These are phyloP conservation scores for Rhodosporidiobolus odoratus DNA, from an alignment of 768 basidiomycete genomes.

Conservation along the genomic window DNA sequence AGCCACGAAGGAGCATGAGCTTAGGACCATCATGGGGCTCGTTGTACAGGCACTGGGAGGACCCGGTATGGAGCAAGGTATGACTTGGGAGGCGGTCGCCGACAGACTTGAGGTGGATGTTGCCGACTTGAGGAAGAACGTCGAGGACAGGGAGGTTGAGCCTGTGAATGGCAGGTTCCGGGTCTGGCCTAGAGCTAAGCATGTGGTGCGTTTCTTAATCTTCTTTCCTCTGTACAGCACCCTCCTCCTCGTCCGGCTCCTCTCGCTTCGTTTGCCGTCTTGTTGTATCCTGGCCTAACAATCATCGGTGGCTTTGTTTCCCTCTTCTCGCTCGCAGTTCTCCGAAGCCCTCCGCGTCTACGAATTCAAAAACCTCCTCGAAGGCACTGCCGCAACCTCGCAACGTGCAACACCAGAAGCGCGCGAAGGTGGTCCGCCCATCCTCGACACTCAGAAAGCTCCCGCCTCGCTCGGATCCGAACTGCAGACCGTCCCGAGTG, in stretches of 20 bases:
- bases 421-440: background rate
- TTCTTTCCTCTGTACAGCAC: background rate
- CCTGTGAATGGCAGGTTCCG: slow-evolving; percentile 56
- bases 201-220: slow-evolving; percentile 51
- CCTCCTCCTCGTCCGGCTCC: background rate
- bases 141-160: slow-evolving; percentile 52
- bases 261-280: too few species aligned
- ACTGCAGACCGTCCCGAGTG: slow-evolving; percentile 14
- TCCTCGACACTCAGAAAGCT: slow-evolving; percentile 7
- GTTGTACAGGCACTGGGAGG: slow-evolving; percentile 50
- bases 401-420: slow-evolving; percentile 24
- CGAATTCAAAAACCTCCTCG: slow-evolving; percentile 62
- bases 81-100: slow-evolving; percentile 46
- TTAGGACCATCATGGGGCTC: slow-evolving; percentile 63
- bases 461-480: background rate
- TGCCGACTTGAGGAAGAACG: slow-evolving; percentile 51
- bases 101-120: slow-evolving; percentile 54
- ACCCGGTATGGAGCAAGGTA: slow-evolving; percentile 50
- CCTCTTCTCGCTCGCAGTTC: slow-evolving; percentile 45
- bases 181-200: slow-evolving; percentile 72
- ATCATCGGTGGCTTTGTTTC: background rate
- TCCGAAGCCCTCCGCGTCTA: slow-evolving; percentile 75
- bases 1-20: slow-evolving; percentile 55
- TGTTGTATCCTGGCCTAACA: too few species aligned
- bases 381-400: slow-evolving; percentile 44